phyloP scores from a whole-genome alignment of 768 basidiomycete species.

The Plicaturopsis crispa region DNA sequence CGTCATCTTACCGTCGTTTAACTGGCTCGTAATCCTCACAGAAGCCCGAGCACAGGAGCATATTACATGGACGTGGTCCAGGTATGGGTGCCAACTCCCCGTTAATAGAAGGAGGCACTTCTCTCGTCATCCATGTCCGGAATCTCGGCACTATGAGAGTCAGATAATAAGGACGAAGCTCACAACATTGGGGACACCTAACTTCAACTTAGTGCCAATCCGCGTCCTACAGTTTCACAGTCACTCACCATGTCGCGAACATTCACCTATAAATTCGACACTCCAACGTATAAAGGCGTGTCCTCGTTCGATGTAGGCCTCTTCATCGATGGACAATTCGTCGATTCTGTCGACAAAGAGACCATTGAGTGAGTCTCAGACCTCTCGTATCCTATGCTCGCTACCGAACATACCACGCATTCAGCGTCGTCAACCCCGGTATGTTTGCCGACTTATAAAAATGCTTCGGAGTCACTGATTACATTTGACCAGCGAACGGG shows the following conservation, averaged over 20 bases:
- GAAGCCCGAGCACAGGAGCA: too few relatives aligned
- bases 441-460: not conserved
- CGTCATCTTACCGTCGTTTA: too few relatives aligned
- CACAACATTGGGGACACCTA: too few relatives aligned
- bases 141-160: too few relatives aligned
- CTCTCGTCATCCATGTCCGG: too few relatives aligned
- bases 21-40: too few relatives aligned
- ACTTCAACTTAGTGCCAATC: too few relatives aligned
- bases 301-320: constrained; percentile 24
- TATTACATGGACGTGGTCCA: too few relatives aligned
- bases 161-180: too few relatives aligned
- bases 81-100: too few relatives aligned
- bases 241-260: constrained; percentile 7
- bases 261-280: constrained; percentile 22
- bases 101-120: too few relatives aligned
- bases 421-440: constrained; percentile 13
- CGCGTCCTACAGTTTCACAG: not conserved
- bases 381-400: not conserved
- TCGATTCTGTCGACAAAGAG: constrained; percentile 7
- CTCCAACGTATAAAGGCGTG: constrained; percentile 17
- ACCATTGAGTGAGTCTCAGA: constrained; percentile 9
- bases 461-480: not conserved
- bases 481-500: not conserved
- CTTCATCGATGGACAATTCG: constrained; percentile 33
- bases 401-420: not conserved